phyloP scores from a whole-genome alignment of 495 filamentous ascomycete genomes.

The Thozetella sp. region DNA sequence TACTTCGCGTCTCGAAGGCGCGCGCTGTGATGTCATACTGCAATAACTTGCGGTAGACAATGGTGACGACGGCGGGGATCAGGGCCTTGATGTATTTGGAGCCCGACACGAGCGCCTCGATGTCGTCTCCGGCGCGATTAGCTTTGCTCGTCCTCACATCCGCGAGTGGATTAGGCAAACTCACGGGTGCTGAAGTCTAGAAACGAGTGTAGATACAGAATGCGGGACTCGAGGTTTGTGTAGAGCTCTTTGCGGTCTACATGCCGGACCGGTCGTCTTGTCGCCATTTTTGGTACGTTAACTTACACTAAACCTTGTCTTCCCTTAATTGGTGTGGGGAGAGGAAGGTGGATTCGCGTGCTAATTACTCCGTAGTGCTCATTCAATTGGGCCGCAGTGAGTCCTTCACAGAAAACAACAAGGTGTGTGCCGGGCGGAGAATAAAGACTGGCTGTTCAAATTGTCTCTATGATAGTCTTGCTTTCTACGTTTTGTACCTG shows the following conservation, averaged over 20 bases:
- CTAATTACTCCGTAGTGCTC: neutral
- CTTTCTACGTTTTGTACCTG: too few relatives aligned
- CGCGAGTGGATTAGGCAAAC: slow-evolving; percentile 12
- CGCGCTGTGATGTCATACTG: slow-evolving; percentile 76
- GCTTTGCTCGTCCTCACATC: neutral
- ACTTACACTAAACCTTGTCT: neutral
- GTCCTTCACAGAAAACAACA: neutral
- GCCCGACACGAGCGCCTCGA: slow-evolving; percentile 65
- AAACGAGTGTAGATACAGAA: slow-evolving; percentile 71
- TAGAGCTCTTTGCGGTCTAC: slow-evolving; percentile 72
- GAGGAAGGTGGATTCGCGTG: neutral
- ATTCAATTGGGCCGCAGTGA: too few relatives aligned
- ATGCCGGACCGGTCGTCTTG: slow-evolving; percentile 49
- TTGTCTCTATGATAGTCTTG: too few relatives aligned
- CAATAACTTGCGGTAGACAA: slow-evolving; percentile 78
- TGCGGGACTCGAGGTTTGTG: slow-evolving; percentile 64
- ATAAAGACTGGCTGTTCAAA: too few relatives aligned
- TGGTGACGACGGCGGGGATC: slow-evolving; percentile 71
- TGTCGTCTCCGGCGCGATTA: slow-evolving; percentile 52
- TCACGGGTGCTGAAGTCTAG: slow-evolving; percentile 71
- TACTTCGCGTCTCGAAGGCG: slow-evolving; percentile 67
- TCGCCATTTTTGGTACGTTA: neutral
- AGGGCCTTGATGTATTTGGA: slow-evolving; percentile 74
- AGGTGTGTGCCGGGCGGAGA: neutral
- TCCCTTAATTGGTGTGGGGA: neutral